phyloP scores from a whole-genome alignment of 78 protist species.

The Dictyostelium intermedium region DNA sequence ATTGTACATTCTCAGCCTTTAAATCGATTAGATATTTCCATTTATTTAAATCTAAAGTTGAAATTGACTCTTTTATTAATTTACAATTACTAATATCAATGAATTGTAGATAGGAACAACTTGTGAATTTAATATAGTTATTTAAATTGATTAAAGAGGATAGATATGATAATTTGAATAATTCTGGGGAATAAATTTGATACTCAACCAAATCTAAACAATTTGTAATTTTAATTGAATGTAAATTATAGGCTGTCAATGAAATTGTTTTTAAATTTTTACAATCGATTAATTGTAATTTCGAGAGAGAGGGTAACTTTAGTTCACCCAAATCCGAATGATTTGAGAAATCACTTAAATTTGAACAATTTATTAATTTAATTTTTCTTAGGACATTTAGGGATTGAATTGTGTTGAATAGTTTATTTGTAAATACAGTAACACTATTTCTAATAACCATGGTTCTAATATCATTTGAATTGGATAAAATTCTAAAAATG shows the following conservation, averaged over 20 bases:
- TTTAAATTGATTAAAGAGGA: not conserved
- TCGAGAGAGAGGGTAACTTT: not conserved
- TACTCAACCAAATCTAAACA: not conserved
- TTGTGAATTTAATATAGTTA: not conserved
- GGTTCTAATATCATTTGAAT: not conserved
- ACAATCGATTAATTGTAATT: not conserved
- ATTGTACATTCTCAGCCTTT: not conserved
- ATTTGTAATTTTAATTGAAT: not conserved
- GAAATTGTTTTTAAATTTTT: not conserved
- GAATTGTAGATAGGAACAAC: not conserved
- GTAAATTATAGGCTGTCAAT: not conserved
- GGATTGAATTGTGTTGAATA: not conserved
- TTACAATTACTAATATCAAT: not conserved
- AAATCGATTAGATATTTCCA: not conserved
- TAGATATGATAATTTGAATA: not conserved
- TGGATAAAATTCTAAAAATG: not conserved
- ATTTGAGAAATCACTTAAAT: not conserved
- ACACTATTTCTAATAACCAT: not conserved
- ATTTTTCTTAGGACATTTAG: not conserved
- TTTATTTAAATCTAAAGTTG: not conserved
- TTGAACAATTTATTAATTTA: not conserved
- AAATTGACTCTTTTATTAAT: not conserved
- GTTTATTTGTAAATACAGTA: not conserved
- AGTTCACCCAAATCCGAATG: not conserved
- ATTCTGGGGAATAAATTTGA: not conserved